Conservation (phyloP, 345 rosid genomes). For the Excoecaria cochinchinensis region DNA sequence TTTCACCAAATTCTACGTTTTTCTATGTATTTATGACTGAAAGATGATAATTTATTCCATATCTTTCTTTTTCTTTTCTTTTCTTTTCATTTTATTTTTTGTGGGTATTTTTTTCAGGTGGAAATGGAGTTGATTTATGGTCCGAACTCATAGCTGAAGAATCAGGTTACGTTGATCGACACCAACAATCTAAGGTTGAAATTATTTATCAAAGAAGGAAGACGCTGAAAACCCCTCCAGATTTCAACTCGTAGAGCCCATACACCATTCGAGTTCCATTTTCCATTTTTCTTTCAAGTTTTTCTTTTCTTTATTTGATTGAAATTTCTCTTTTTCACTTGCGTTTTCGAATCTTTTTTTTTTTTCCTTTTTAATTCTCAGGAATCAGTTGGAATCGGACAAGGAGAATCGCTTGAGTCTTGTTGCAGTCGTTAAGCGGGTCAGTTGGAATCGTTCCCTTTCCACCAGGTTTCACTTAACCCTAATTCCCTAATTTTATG, state of each 20-base stretch:
- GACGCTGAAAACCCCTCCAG: constrained; percentile 32
- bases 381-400: constrained; percentile 26
- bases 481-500: neutral
- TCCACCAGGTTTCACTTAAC: constrained; percentile 62
- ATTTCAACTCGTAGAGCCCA: constrained; percentile 26
- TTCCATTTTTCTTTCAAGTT: neutral
- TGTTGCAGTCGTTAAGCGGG: constrained; percentile 49
- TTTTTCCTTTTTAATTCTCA: constrained; percentile 1
- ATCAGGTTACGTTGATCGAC: constrained; percentile 1
- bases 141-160: constrained; percentile 40
- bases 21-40: neutral
- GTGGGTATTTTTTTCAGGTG: constrained; percentile 11
- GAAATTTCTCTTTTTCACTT: neutral
- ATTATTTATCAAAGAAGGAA: constrained; percentile 57
- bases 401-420: constrained; percentile 47
- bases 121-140: constrained; percentile 50
- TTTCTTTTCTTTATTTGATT: neutral
- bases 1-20: neutral
- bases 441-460: constrained; percentile 90
- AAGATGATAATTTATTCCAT: neutral
- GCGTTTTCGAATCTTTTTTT: neutral
- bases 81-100: neutral
- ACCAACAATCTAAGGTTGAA: constrained; percentile 22
- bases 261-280: neutral
- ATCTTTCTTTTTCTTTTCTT: neutral